phyloP scores from a whole-genome alignment of 2,329 filamentous ascomycete genomes.

The Bisporella sp. region DNA sequence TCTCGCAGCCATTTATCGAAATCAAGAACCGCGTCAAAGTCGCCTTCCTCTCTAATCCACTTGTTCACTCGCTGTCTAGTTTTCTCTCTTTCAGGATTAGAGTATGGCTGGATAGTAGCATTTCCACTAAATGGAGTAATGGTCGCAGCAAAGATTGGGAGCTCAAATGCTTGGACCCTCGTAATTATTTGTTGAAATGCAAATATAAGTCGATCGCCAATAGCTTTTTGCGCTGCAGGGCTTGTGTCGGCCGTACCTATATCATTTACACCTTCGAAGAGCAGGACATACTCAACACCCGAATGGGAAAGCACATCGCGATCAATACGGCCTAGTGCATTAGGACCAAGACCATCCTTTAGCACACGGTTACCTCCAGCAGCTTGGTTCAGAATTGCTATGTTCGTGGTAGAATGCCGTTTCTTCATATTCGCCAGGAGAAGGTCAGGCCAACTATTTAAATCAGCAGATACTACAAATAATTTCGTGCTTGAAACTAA shows the following conservation, averaged over 20 bases:
- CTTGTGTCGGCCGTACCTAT: conserved; percentile 48
- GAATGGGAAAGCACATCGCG: conserved; percentile 55
- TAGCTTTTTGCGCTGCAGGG: conserved; percentile 36
- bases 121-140: conserved; percentile 54
- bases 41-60: conserved; percentile 49
- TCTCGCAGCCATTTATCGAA: conserved; percentile 53
- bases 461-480: too few species aligned
- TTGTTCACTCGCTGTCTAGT: conserved; percentile 51
- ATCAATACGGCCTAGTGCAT: conserved; percentile 51
- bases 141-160: conserved; percentile 55
- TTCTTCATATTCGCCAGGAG: conserved; percentile 45
- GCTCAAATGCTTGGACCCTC: conserved; percentile 44
- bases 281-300: conserved; percentile 52
- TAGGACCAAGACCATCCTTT: conserved; percentile 54
- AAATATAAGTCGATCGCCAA: conserved; percentile 45
- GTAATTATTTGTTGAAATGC: conserved; percentile 51
- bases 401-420: conserved; percentile 35
- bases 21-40: conserved; percentile 55
- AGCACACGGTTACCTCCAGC: conserved; percentile 63
- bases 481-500: too few species aligned
- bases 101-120: conserved; percentile 41
- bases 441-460: conserved; percentile 45
- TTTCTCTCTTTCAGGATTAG: conserved; percentile 44
- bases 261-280: conserved; percentile 66
- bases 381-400: conserved; percentile 57